Evolutionary conservation across 768 basidiomycete genomes (phyloP).

Genomic region (Lactarius trivialis): DNA sequence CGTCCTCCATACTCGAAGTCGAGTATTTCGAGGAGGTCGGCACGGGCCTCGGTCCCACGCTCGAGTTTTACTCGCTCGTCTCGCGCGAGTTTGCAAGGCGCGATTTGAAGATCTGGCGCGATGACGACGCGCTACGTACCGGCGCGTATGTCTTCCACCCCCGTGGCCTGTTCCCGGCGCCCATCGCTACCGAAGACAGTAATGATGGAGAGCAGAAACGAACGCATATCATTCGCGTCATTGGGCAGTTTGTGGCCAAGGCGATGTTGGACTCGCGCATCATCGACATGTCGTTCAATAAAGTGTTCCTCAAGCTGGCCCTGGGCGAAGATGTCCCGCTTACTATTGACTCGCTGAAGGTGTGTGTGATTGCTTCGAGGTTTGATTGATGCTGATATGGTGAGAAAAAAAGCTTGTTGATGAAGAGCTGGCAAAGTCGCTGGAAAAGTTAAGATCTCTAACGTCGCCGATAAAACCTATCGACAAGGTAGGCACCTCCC

Average conservation of each 20-base stretch:
- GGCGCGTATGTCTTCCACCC: constrained; percentile 80
- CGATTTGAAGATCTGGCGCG: constrained; percentile 87
- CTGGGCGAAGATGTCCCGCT: constrained; percentile 82
- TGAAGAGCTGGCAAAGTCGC: constrained; percentile 74
- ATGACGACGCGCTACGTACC: constrained; percentile 57
- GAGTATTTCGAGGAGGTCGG: constrained; percentile 99
- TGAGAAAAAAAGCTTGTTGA: constrained; percentile 64
- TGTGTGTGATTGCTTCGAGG: constrained; percentile 30
- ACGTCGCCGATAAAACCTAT: constrained; percentile 34
- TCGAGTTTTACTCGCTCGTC: constrained; percentile 98
- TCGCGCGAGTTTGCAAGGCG: constrained; percentile 90
- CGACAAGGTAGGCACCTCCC: constrained; percentile 39
- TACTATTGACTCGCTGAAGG: constrained; percentile 77
- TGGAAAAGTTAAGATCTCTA: constrained; percentile 71
- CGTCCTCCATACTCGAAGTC: constrained; percentile 89
- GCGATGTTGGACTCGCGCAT: constrained; percentile 96
- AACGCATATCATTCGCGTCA: constrained; percentile 78
- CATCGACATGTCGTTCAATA: constrained; percentile 92
- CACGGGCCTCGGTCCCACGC: constrained; percentile 92
- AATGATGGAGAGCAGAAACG: constrained; percentile 76
- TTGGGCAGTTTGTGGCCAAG: constrained; percentile 96
- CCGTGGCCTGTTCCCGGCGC: constrained; percentile 81
- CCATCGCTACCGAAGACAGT: constrained; percentile 63
- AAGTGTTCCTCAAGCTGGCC: constrained; percentile 86
- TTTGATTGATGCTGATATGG: not conserved